Evolutionary conservation across 441 rosid genomes (phyloP).

Genomic region (Populus hybrid): DNA sequence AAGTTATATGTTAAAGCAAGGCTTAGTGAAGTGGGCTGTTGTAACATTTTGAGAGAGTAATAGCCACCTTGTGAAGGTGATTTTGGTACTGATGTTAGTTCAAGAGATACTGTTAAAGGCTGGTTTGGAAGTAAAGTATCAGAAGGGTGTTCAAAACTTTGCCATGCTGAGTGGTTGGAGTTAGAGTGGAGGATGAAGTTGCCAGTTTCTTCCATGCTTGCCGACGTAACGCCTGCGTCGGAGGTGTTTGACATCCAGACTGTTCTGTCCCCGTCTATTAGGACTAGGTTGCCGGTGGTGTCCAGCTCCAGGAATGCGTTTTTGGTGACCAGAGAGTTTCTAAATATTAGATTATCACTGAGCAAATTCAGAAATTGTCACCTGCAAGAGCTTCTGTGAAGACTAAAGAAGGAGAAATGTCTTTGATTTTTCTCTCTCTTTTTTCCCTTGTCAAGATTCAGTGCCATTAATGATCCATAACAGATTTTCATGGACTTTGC

Average conservation of each 20-base stretch:
- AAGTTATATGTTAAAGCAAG: slow-evolving; percentile 72
- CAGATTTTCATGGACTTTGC: no score
- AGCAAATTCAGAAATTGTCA: slow-evolving; percentile 19
- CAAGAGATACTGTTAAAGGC: slow-evolving; percentile 61
- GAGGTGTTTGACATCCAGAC: slow-evolving; percentile 84
- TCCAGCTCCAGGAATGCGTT: slow-evolving; percentile 70
- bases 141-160: slow-evolving; percentile 75
- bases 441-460: not conserved
- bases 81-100: slow-evolving; percentile 47
- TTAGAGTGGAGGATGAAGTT: slow-evolving; percentile 58
- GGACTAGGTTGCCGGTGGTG: slow-evolving; percentile 67
- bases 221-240: slow-evolving; percentile 39
- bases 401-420: slow-evolving; percentile 20
- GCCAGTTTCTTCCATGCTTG: slow-evolving; percentile 71
- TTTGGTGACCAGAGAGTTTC: slow-evolving; percentile 72
- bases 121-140: slow-evolving; percentile 89
- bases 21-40: slow-evolving; percentile 77
- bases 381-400: slow-evolving; percentile 44
- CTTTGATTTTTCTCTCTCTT: not conserved
- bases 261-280: slow-evolving; percentile 40
- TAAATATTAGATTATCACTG: slow-evolving; percentile 35
- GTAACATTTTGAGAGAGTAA: slow-evolving; percentile 80
- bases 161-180: slow-evolving; percentile 50
- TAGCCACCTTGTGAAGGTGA: slow-evolving; percentile 49
- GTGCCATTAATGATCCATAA: no score